phyloP scores from a whole-genome alignment of 805 yeast species.

The Wickerhamomyces chambardii region DNA sequence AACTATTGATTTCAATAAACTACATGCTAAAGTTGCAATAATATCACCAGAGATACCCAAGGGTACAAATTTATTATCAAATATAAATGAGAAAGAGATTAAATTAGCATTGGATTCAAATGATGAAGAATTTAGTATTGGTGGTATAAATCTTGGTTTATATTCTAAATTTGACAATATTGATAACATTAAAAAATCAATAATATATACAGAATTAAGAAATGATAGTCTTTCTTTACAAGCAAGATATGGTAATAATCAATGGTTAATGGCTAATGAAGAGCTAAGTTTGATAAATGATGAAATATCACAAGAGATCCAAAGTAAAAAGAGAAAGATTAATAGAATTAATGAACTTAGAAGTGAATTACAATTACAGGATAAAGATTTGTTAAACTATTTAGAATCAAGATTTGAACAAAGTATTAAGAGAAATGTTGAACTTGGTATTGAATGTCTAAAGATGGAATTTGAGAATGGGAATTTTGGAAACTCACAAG shows the following conservation, averaged over 20 bases:
- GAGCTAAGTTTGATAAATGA: conserved; percentile 20
- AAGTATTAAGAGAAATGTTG: conserved; percentile 18
- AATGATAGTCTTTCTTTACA: conserved; percentile 28
- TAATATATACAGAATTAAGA: conserved; percentile 22
- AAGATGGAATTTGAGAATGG: conserved; percentile 6
- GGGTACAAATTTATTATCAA: too few species aligned
- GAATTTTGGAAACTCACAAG: too few species aligned
- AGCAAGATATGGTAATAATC: conserved; percentile 24
- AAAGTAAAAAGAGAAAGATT: conserved; percentile 30
- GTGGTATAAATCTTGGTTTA: conserved; percentile 24
- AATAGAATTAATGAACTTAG: conserved; percentile 34
- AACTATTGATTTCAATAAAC: neutral
- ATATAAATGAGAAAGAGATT: conserved; percentile 1
- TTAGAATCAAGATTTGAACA: conserved; percentile 42
- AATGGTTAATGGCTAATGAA: conserved; percentile 28
- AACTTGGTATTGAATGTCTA: conserved; percentile 26
- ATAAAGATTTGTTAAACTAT: conserved; percentile 33
- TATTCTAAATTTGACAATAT: conserved; percentile 20
- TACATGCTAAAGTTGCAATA: conserved; percentile 8
- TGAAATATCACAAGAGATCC: conserved; percentile 18
- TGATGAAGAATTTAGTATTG: conserved; percentile 14
- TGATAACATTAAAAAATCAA: conserved; percentile 15
- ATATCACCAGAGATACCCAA: neutral
- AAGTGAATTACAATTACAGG: conserved; percentile 31
- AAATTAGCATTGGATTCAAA: conserved; percentile 8